Evolutionary conservation across 352 stramenopile species (phyloP), one percentile per base, ranked within the genome.

Genomic region (Pythium plurisporium): DNA sequence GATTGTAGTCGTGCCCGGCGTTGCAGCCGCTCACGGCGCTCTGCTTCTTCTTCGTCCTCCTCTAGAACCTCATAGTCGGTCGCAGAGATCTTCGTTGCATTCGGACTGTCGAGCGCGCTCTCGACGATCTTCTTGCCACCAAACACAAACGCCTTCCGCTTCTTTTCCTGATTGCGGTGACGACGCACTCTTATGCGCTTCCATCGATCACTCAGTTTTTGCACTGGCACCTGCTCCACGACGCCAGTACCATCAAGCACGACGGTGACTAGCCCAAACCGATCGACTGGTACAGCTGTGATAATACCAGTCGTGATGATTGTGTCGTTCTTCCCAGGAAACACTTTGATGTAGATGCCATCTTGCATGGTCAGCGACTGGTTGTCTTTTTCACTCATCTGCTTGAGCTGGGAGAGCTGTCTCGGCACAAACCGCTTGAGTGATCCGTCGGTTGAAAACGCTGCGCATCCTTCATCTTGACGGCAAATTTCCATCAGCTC

Each of bases 341-440:
- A 74, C 11, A 83, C 46, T 26, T 90, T 90, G 30, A 88, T 70
- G 31, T 86, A 88, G 3, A 90, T 61, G 7, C 80, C 80, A 23
- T 80, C 73, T 2, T 65, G 33, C 10, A 67, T 52, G 2, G 61
- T 76, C 20, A 78, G 36, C 17, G 54, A 29, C 15, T 50, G 29
- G 29, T n/a, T 59, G 41, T 38, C 31, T 6, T 20, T 29, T 40
- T 29, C 22, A 31, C 17, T 9, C 72, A 91, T 89, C 0, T 68
- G 51, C 30, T 87, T 70, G 4, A 93, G 64, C 22, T 91, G 82
- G 17, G 80, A 90, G 3, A 93, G 68, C 53, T 89, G 78, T 3
- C 82, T 70, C 3, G 79, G 80, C 19, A 93, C 67, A 40, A 93
- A 91, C 5, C 80, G 73, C 64, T 93, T 93, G 36, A 93, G 66